Evolutionary conservation across 2,329 filamentous ascomycete genomes (phyloP).

Genomic region (Cladosporium sphaerospermum): DNA sequence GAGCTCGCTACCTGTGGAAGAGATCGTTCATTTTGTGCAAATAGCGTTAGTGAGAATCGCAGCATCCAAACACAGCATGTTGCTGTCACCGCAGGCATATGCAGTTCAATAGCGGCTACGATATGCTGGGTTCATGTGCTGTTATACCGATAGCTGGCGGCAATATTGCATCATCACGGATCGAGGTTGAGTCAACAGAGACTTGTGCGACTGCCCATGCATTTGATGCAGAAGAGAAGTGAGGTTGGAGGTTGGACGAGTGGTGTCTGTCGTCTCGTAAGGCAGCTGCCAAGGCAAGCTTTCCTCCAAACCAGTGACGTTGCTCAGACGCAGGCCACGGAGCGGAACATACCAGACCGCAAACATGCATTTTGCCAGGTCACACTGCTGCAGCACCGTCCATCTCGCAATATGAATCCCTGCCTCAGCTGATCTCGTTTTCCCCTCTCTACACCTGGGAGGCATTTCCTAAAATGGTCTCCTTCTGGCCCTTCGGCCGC

Average conservation of each 20-base stretch:
- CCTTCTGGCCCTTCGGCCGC: slow-evolving; percentile 85
- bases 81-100: not conserved
- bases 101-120: not conserved
- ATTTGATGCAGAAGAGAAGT: not conserved
- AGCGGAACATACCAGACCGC: not conserved
- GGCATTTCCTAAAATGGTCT: slow-evolving; percentile 59
- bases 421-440: not conserved
- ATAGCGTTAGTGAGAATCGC: too few species aligned
- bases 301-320: not conserved
- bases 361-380: not conserved
- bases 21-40: not conserved
- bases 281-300: not conserved
- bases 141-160: too few species aligned
- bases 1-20: not conserved
- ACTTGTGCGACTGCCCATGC: too few species aligned
- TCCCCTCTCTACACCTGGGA: not conserved
- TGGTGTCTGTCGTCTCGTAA: not conserved
- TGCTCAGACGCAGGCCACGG: not conserved
- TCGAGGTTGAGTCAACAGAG: too few species aligned
- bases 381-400: not conserved
- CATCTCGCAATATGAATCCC: not conserved
- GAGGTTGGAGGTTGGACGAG: not conserved
- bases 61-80: not conserved
- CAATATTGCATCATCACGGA: too few species aligned
- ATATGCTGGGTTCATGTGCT: too few species aligned